Evolutionary conservation across 1,284 basidiomycete species (phyloP), one percentile per base, ranked within the genome.

Genomic region (Volvariella surrecta): DNA sequence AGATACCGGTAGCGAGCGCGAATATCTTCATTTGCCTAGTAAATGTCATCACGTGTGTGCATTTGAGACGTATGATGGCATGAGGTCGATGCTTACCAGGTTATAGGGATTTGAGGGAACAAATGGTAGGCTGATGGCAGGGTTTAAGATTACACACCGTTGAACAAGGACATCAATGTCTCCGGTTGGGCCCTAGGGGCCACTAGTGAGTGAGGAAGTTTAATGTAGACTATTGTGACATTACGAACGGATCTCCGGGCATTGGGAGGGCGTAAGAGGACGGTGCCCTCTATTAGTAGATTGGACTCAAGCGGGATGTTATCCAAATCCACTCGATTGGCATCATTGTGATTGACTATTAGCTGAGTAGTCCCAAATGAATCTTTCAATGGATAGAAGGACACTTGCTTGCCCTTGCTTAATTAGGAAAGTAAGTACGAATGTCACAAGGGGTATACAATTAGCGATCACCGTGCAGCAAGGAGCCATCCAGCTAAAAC

Each of bases 1-100:
- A 97, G 76, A 67, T 90, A 86, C 44, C 93, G 82, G 62, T 89
- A 85, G 52, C 82, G 80, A 41, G 88, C 76, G 48, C 93, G 78
- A 16, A 94, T 63, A 48, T 92, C 85, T 54, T 95, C 90, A 55
- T 87, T 89, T 31, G 88, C 77, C 85, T 92, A 45, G 47, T 52
- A 40, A 48, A 52, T 51, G 24, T 11, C 6, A 28, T 28, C 24
- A 28, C 6, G n/a, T 52, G 48, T 50, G 10, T 7, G 55, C 50
- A 53, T 32, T 46, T 40, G 46, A 42, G 31, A 42, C 22, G 40
- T 43, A 44, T 32, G 38, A 42, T 40, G 37, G 35, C 40, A 28
- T 35, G 44, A 43, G 40, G 45, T 47, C 44, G 42, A 51, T 30
- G 67, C 82, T 55, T 63, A 88, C 87, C 63, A 89, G 54, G 58